phyloP scores from a whole-genome alignment of 352 stramenopile genomes.

The Pythium sukuiense region DNA sequence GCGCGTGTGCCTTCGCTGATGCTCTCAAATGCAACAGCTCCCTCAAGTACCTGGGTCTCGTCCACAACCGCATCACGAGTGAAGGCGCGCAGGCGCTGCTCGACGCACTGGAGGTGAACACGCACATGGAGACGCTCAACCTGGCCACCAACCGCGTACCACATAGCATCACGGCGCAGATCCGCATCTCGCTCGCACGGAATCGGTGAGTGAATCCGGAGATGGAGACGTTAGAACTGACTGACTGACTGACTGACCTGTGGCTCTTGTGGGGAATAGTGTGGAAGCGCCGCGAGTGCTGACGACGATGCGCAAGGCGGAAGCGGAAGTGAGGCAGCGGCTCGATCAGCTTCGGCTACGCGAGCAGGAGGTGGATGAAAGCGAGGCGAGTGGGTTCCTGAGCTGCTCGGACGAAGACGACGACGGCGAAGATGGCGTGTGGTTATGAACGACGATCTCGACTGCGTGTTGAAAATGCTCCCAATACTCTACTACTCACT shows the following conservation, averaged over 20 bases:
- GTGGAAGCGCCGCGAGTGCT: conserved; percentile 30
- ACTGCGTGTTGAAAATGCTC: conserved; percentile 11
- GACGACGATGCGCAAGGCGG: conserved; percentile 37
- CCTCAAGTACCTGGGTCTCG: conserved; percentile 60
- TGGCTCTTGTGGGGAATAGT: not conserved
- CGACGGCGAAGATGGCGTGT: conserved; percentile 42
- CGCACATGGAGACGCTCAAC: conserved; percentile 59
- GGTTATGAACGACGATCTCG: conserved; percentile 36
- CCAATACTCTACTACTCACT: not conserved
- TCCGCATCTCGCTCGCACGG: conserved; percentile 46
- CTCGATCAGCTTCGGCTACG: conserved; percentile 34
- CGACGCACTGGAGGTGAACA: conserved; percentile 65
- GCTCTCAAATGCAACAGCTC: conserved; percentile 63
- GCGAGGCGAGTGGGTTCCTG: conserved; percentile 57
- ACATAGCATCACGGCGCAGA: conserved; percentile 40
- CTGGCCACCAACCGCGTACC: conserved; percentile 58
- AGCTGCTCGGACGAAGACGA: conserved; percentile 51
- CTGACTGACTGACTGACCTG: not conserved
- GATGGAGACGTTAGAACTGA: too few species aligned
- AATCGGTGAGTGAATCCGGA: conserved; percentile 39
- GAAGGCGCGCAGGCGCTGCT: conserved; percentile 49
- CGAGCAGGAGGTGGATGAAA: conserved; percentile 32
- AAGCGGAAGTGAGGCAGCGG: conserved; percentile 39
- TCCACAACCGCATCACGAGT: conserved; percentile 56
- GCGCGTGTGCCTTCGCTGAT: conserved; percentile 47